These are phyloP conservation scores for Sporisorium iseilematis-ciliati DNA, from an alignment of 1,284 basidiomycete species.

Conservation along the genomic window DNA sequence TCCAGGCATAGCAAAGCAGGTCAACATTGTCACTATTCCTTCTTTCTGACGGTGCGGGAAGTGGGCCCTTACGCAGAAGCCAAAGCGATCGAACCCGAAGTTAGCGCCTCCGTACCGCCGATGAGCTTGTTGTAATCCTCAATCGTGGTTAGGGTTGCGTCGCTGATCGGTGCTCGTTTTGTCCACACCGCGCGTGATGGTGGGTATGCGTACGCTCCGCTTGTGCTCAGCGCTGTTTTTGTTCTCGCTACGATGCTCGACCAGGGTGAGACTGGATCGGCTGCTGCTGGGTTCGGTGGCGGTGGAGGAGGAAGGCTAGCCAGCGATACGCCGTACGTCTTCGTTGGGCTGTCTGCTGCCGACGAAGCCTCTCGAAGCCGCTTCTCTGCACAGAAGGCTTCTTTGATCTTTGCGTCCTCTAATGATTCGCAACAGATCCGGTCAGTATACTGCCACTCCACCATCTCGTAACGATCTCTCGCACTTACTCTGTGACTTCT, in stretches of 20 bases:
- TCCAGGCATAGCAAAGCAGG: no score
- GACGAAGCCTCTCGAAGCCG: conserved; percentile 4
- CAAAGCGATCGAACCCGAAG: conserved; percentile 20
- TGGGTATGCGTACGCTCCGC: not conserved
- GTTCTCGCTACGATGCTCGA: not conserved
- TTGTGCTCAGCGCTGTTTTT: not conserved
- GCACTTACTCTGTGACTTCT: conserved; percentile 25
- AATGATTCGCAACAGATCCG: not conserved
- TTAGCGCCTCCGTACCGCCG: conserved; percentile 30
- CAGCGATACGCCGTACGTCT: not conserved
- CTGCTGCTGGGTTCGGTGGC: no score
- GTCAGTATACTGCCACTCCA: not conserved
- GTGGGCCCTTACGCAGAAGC: conserved; percentile 27
- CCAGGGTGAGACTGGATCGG: no score
- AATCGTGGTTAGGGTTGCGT: conserved; percentile 29
- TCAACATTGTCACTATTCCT: no score
- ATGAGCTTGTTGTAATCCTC: conserved; percentile 50
- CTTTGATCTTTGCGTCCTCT: conserved; percentile 21
- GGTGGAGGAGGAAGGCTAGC: not conserved
- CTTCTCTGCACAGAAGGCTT: conserved; percentile 8
- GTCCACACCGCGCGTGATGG: conserved; percentile 3
- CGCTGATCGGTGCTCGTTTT: conserved; percentile 17
- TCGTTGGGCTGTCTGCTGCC: not conserved
- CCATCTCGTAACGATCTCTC: not conserved
- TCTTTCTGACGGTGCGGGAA: not conserved